Percentiles rank a stretch among this genome's conserved stretches.
Evolutionary conservation across 2,329 filamentous ascomycete genomes (phyloP).

Genomic region (Sclerotinia trifoliorum): DNA sequence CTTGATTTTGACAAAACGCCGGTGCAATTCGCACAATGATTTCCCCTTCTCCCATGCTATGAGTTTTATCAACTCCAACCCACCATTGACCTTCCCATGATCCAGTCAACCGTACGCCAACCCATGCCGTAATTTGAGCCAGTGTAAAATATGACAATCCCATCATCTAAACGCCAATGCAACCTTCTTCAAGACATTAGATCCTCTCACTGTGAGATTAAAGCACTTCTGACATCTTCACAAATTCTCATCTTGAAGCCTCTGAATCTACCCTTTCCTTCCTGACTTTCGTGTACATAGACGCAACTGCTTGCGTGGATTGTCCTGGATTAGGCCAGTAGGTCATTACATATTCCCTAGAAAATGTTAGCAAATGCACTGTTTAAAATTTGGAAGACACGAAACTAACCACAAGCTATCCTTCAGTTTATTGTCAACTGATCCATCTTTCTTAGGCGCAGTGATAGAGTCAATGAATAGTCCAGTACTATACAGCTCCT

Average conservation of each 20-base stretch:
- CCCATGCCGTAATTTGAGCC: conserved; percentile 16
- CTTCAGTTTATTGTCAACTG: conserved; percentile 34
- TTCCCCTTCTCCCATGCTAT: conserved; percentile 8
- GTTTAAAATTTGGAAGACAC: not conserved
- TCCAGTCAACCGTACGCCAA: conserved; percentile 9
- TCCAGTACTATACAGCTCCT: conserved; percentile 60
- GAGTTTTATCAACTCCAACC: conserved; percentile 15
- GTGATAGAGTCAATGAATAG: conserved; percentile 54
- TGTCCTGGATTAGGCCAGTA: conserved; percentile 38
- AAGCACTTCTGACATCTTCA: not conserved
- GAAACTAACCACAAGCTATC: conserved; percentile 38
- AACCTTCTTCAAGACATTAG: conserved; percentile 15
- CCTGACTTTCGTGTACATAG: conserved; percentile 38
- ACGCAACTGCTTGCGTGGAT: conserved; percentile 31
- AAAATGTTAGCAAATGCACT: conserved; percentile 26
- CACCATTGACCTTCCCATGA: conserved; percentile 1
- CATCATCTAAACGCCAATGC: conserved; percentile 16
- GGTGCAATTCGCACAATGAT: conserved; percentile 13
- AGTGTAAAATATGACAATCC: conserved; percentile 9
- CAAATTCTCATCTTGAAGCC: conserved; percentile 4
- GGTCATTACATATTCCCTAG: conserved; percentile 39
- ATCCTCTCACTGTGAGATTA: not conserved
- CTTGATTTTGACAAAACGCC: conserved; percentile 12
- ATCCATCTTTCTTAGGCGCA: conserved; percentile 15
- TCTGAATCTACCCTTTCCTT: conserved; percentile 21